These are phyloP conservation scores for Coelastrella sp. DNA, from an alignment of 139 green algal genomes.

Conservation along the genomic window DNA sequence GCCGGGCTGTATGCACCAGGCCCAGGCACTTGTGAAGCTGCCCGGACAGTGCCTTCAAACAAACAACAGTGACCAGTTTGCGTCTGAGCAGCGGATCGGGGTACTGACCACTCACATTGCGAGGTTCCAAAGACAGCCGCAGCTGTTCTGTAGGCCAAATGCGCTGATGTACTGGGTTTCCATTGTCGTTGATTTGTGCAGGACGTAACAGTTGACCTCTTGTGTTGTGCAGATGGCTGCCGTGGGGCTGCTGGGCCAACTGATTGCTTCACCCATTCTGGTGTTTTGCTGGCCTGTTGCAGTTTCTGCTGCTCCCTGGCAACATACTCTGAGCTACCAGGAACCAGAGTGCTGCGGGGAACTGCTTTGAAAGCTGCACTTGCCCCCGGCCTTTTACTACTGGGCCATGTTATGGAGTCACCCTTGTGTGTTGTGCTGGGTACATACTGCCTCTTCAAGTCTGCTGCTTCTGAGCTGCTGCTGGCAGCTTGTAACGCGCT, in stretches of 20 bases:
- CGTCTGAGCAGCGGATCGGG: not conserved
- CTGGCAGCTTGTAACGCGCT: not conserved
- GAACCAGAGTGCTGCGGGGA: not conserved
- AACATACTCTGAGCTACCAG: not conserved
- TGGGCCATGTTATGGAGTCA: not conserved
- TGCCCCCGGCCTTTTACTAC: not conserved
- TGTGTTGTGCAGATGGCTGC: not conserved
- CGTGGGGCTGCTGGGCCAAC: not conserved
- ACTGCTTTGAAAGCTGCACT: conserved; percentile 14
- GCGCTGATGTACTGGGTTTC: not conserved
- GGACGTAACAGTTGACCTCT: not conserved
- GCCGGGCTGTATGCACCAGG: not conserved
- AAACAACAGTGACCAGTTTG: too few species aligned
- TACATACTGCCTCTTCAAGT: not conserved
- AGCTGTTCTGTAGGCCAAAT: not conserved
- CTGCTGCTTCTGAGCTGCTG: not conserved
- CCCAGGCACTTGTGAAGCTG: not conserved
- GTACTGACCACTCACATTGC: not conserved
- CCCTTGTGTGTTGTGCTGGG: not conserved
- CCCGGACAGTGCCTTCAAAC: not conserved
- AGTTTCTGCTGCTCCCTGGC: not conserved
- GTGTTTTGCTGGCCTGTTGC: not conserved
- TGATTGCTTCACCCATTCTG: not conserved
- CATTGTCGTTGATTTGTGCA: not conserved
- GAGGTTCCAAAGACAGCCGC: not conserved